These are phyloP conservation scores for Turnera subulata DNA, from an alignment of 345 rosid species.

Conservation along the genomic window DNA sequence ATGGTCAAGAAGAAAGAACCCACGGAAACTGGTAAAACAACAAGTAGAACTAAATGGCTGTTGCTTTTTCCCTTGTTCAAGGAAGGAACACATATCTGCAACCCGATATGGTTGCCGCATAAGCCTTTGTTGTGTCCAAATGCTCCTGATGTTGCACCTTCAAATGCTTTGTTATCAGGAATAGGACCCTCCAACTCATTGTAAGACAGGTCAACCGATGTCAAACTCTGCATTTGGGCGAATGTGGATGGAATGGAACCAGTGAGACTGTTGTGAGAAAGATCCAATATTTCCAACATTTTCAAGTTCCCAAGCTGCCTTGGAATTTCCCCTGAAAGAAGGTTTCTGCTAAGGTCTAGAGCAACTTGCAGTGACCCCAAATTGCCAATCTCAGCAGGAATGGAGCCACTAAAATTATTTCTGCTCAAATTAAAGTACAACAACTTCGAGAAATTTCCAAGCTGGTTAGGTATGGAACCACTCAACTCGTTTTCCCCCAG, in stretches of 20 bases:
- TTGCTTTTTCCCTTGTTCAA: neutral
- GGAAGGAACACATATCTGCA: neutral
- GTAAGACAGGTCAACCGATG: conserved; percentile 13
- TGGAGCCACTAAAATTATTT: conserved; percentile 6
- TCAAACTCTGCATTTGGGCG: conserved; percentile 11
- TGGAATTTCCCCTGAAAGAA: conserved; percentile 19
- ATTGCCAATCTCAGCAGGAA: conserved; percentile 11
- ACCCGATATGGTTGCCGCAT: conserved; percentile 12
- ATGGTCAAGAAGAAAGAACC: neutral
- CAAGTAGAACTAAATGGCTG: neutral
- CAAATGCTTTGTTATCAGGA: conserved; percentile 12
- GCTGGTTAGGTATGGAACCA: conserved; percentile 24
- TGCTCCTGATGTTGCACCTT: conserved; percentile 13
- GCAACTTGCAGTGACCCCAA: neutral
- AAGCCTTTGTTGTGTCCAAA: conserved; percentile 15
- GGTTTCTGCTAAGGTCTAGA: conserved; percentile 15
- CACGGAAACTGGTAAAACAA: conserved; percentile 8
- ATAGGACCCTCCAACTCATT: conserved; percentile 24
- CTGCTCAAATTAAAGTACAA: conserved; percentile 12
- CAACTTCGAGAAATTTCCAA: conserved; percentile 21
- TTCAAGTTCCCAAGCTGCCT: conserved; percentile 15
- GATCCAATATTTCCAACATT: conserved; percentile 13
- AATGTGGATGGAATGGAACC: conserved; percentile 23
- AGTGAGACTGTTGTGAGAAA: conserved; percentile 21
- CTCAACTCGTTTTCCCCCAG: conserved; percentile 20